Percentiles rank a stretch among this genome's conserved stretches.
Conservation (phyloP, 306 rosid species). For the Lagenaria siceraria region DNA sequence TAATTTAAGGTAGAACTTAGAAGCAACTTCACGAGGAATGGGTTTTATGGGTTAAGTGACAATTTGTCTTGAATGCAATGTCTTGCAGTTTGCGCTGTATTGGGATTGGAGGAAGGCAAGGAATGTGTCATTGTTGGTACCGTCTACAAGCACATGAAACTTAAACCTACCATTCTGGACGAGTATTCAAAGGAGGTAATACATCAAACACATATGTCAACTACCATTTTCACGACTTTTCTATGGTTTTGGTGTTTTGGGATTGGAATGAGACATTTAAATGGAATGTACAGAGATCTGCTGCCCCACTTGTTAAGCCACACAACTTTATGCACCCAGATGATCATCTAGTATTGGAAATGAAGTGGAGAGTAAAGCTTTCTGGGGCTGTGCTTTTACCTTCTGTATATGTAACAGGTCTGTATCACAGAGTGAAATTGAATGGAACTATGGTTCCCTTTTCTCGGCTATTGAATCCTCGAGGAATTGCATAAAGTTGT, state of each 20-base stretch:
- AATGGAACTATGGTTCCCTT: neutral
- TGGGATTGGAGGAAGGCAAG: slow-evolving; percentile 61
- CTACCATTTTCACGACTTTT: neutral
- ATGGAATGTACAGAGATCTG: slow-evolving; percentile 40
- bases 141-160: slow-evolving; percentile 85
- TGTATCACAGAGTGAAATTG: slow-evolving; percentile 1
- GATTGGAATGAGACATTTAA: slow-evolving; percentile 6
- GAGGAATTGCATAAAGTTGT: neutral
- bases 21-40: neutral
- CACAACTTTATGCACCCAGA: slow-evolving; percentile 66
- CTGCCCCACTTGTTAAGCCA: slow-evolving; percentile 49
- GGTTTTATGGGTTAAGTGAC: neutral
- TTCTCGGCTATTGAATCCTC: neutral
- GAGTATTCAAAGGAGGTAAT: slow-evolving; percentile 85
- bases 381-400: slow-evolving; percentile 48
- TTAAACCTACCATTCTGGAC: slow-evolving; percentile 76
- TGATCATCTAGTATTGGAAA: slow-evolving; percentile 74
- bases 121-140: slow-evolving; percentile 87
- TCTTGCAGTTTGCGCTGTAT: slow-evolving; percentile 56
- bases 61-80: neutral
- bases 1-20: neutral
- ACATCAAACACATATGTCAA: neutral
- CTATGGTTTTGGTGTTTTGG: neutral
- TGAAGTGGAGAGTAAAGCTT: slow-evolving; percentile 89
- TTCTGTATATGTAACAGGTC: slow-evolving; percentile 80